phyloP scores from a whole-genome alignment of 441 rosid species.

The Euphorbia celastroides region DNA sequence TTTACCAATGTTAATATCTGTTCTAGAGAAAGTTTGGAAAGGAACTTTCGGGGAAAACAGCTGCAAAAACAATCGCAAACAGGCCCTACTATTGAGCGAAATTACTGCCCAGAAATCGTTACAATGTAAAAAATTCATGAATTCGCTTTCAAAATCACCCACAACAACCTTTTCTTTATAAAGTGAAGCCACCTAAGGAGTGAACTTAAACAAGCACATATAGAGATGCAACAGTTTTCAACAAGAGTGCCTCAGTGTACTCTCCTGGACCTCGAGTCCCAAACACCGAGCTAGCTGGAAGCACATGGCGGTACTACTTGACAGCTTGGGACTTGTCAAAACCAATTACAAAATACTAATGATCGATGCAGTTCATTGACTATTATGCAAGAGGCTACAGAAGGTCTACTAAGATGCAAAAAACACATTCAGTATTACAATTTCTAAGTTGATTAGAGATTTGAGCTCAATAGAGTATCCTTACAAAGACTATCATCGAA shows the following conservation, averaged over 20 bases:
- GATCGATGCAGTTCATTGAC: neutral
- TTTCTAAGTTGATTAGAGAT: neutral
- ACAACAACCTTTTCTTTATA: neutral
- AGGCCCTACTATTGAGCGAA: too few relatives aligned
- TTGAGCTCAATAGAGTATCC: neutral
- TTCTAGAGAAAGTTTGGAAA: too few relatives aligned
- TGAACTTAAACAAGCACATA: neutral
- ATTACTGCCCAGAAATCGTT: too few relatives aligned
- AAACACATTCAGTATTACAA: neutral
- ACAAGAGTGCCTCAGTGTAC: neutral
- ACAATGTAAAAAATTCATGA: neutral
- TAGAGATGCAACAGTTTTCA: neutral
- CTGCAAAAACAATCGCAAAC: too few relatives aligned
- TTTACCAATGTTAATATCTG: too few relatives aligned
- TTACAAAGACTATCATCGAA: slow-evolving; percentile 1
- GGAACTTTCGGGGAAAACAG: too few relatives aligned
- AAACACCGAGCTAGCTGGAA: neutral
- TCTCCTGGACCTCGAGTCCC: neutral
- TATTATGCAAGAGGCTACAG: neutral
- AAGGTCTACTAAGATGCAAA: neutral
- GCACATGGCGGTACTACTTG: slow-evolving; percentile 9
- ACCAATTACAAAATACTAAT: neutral
- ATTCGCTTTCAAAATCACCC: neutral
- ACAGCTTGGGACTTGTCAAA: neutral
- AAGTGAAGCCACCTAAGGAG: neutral